phyloP scores from a whole-genome alignment of 2,329 filamentous ascomycete genomes.

The Fusarium keratoplasticum region DNA sequence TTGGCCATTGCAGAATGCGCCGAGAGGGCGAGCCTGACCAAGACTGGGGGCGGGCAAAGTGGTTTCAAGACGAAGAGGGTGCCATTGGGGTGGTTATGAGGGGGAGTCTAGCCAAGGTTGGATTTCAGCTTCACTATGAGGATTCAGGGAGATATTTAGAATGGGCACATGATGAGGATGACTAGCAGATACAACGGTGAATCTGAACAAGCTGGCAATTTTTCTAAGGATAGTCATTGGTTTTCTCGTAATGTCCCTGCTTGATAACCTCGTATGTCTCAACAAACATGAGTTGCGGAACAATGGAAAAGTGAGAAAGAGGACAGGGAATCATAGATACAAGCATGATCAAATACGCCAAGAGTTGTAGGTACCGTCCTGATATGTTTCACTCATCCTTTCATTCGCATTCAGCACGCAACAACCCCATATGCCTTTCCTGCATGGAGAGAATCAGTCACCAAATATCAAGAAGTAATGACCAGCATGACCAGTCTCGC shows the following conservation, averaged over 20 bases:
- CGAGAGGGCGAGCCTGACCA: conserved; percentile 30
- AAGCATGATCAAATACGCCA: not conserved
- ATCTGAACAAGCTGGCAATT: not conserved
- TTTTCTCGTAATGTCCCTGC: not conserved
- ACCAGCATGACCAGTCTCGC: not conserved
- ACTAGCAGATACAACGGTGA: not conserved
- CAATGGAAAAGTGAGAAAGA: not conserved
- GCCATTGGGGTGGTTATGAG: conserved; percentile 31
- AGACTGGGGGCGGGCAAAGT: conserved; percentile 37
- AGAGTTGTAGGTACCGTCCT: not conserved
- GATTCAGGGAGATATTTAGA: conserved; percentile 13
- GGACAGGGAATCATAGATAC: not conserved
- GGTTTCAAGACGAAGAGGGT: conserved; percentile 37
- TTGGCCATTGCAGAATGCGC: conserved; percentile 37
- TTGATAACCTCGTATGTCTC: not conserved
- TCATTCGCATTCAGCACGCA: not conserved
- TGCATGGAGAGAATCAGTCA: no score
- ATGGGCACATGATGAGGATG: conserved; percentile 1
- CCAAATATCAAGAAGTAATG: not conserved
- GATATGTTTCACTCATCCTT: not conserved
- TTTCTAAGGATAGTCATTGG: not conserved
- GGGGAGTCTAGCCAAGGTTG: conserved; percentile 16
- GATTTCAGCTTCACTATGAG: conserved; percentile 21
- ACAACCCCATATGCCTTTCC: not conserved
- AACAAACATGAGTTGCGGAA: not conserved